A percentile compares a stretch with the other conserved stretches of the same genome.
Conservation (phyloP, 208 protist species). For the Leishmania tarentolae region DNA sequence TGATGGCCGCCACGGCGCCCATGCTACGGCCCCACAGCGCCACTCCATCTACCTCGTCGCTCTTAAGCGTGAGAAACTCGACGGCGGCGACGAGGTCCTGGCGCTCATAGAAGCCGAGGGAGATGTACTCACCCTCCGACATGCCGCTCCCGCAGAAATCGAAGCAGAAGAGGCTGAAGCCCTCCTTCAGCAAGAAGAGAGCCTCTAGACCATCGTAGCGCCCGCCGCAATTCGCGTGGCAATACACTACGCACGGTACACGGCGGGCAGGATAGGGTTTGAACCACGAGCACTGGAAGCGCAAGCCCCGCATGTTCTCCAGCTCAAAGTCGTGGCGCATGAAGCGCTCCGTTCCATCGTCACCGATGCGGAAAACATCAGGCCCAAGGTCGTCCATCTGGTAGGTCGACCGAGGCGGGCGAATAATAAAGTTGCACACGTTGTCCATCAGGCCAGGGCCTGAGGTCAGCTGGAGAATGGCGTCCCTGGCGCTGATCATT, state of each 20-base stretch:
- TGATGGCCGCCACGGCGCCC: slow-evolving; percentile 95
- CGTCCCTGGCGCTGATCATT: slow-evolving; percentile 50
- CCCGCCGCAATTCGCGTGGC: slow-evolving; percentile 90
- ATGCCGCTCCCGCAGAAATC: slow-evolving; percentile 93
- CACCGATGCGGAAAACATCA: slow-evolving; percentile 60
- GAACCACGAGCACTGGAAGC: slow-evolving; percentile 85
- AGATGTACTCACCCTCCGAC: slow-evolving; percentile 95
- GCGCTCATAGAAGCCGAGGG: slow-evolving; percentile 95
- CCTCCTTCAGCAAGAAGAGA: slow-evolving; percentile 77
- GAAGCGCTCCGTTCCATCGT: slow-evolving; percentile 42
- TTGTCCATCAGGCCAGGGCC: slow-evolving; percentile 61
- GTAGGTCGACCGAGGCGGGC: slow-evolving; percentile 76
- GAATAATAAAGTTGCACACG: slow-evolving; percentile 89
- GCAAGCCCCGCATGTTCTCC: slow-evolving; percentile 82
- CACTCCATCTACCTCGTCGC: slow-evolving; percentile 70
- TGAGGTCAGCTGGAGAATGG: slow-evolving; percentile 40
- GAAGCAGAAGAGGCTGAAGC: slow-evolving; percentile 92
- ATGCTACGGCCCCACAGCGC: slow-evolving; percentile 95
- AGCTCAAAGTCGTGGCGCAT: slow-evolving; percentile 75
- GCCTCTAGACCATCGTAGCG: slow-evolving; percentile 82
- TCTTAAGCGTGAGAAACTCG: slow-evolving; percentile 71
- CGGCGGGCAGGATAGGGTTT: slow-evolving; percentile 36
- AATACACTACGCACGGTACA: slow-evolving; percentile 91
- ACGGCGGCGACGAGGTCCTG: slow-evolving; percentile 91
- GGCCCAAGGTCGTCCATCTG: slow-evolving; percentile 60